These are phyloP conservation scores for Nicotiana obtusifolia DNA, from an alignment of 257 asterid genomes.

Conservation along the genomic window DNA sequence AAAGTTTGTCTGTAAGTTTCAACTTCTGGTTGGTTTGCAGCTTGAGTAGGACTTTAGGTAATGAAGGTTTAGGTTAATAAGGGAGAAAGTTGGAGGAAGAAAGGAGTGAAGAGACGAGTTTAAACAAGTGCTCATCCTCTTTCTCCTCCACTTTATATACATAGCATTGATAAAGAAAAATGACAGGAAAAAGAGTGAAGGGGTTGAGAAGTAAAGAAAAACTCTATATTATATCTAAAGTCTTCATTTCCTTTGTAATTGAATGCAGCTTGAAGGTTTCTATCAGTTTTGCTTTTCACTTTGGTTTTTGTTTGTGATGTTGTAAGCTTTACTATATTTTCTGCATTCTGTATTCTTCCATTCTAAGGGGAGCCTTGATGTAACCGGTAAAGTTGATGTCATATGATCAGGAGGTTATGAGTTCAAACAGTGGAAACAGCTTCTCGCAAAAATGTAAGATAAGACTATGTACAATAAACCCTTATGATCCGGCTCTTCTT, in stretches of 20 bases:
- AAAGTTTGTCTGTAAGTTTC: slow-evolving; percentile 20
- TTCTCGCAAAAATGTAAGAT: no score
- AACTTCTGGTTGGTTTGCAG: slow-evolving; percentile 46
- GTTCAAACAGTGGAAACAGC: no score
- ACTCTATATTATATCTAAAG: slow-evolving; percentile 21
- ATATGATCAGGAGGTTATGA: rapidly evolving
- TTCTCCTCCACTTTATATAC: slow-evolving; percentile 58
- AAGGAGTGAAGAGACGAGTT: slow-evolving; percentile 72
- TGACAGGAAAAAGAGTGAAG: slow-evolving; percentile 24
- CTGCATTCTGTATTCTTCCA: slow-evolving; percentile 34
- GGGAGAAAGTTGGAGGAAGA: slow-evolving; percentile 53
- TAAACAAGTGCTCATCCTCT: slow-evolving; percentile 46
- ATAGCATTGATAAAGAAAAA: slow-evolving; percentile 17
- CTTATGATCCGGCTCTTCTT: no score
- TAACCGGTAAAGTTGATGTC: no score
- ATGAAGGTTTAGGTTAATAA: slow-evolving; percentile 29
- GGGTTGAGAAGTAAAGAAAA: slow-evolving; percentile 37
- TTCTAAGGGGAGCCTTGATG: background rate
- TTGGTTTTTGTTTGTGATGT: slow-evolving; percentile 29
- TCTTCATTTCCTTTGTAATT: slow-evolving; percentile 30
- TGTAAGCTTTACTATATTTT: slow-evolving; percentile 55
- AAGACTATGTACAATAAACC: no score
- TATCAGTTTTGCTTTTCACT: background rate
- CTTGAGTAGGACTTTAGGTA: slow-evolving; percentile 30
- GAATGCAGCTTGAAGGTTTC: slow-evolving; percentile 26